Conservation (phyloP, 2,329 filamentous ascomycete genomes). For the Fusarium anthophilum region DNA sequence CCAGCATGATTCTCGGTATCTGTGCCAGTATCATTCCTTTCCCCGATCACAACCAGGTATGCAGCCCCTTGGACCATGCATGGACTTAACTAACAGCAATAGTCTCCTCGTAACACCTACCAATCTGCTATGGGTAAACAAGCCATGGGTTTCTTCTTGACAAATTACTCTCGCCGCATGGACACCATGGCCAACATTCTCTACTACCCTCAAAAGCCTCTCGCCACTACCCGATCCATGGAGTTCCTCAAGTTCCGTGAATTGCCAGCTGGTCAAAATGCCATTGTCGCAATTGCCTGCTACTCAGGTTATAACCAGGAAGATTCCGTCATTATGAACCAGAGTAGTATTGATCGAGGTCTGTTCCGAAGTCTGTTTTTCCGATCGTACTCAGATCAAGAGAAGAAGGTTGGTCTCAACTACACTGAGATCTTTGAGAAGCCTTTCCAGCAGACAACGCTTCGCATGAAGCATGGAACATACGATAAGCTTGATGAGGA, state of each 20-base stretch:
- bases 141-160: constrained; percentile 98
- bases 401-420: constrained; percentile 95
- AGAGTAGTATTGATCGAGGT: constrained; percentile 97
- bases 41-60: constrained; percentile 94
- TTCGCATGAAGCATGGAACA: constrained; percentile 92
- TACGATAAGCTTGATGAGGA: constrained; percentile 98
- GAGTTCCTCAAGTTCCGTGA: constrained; percentile 99
- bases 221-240: constrained; percentile 97
- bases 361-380: constrained; percentile 98
- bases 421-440: constrained; percentile 96
- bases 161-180: constrained; percentile 97
- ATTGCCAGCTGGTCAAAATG: constrained; percentile 95
- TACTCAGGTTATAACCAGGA: constrained; percentile 99
- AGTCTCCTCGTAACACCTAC: constrained; percentile 98
- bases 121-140: constrained; percentile 99
- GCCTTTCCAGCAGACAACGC: constrained; percentile 85
- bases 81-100: constrained; percentile 18
- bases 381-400: constrained; percentile 94
- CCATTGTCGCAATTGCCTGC: constrained; percentile 95
- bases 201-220: constrained; percentile 97
- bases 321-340: constrained; percentile 99
- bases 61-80: constrained; percentile 27
- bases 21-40: constrained; percentile 99
- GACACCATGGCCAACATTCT: constrained; percentile 99
- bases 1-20: constrained; percentile 98